Percentiles rank a stretch among this genome's conserved stretches.
These are phyloP conservation scores for Colletotrichum nymphaeae DNA, from an alignment of 2,329 filamentous ascomycete genomes.

Conservation along the genomic window DNA sequence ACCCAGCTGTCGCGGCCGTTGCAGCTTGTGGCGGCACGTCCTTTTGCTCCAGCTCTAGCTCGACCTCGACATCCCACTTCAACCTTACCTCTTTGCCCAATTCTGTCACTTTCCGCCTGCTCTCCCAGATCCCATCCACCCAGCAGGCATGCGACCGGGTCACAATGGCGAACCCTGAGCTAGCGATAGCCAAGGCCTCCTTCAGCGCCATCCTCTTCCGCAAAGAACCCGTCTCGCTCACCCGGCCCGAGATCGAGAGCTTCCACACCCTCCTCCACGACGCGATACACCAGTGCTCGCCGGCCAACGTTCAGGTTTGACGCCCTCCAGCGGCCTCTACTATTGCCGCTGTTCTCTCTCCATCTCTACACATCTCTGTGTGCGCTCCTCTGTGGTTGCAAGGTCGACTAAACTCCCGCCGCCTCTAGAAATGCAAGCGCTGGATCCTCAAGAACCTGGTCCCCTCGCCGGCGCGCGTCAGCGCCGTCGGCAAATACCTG, in stretches of 20 bases:
- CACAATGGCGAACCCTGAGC: constrained; percentile 74
- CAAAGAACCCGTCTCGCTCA: constrained; percentile 76
- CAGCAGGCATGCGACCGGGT: constrained; percentile 9
- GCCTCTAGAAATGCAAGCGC: constrained; percentile 82
- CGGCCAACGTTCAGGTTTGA: constrained; percentile 90
- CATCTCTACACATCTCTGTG: neutral
- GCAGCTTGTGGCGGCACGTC: neutral
- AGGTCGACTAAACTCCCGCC: constrained; percentile 49
- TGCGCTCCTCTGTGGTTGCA: constrained; percentile 16
- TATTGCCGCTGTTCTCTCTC: constrained; percentile 38
- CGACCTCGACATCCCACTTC: constrained; percentile 1
- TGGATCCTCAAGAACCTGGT: constrained; percentile 83
- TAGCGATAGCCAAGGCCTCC: constrained; percentile 84
- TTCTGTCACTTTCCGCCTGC: neutral
- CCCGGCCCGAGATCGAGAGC: constrained; percentile 75
- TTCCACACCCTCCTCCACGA: constrained; percentile 76
- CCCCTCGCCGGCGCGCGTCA: constrained; percentile 73
- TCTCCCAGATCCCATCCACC: neutral
- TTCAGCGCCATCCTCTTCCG: constrained; percentile 80
- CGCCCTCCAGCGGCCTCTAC: constrained; percentile 39
- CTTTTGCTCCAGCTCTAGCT: constrained; percentile 3
- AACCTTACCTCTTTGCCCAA: neutral
- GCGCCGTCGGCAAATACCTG: constrained; percentile 81
- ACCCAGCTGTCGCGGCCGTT: neutral
- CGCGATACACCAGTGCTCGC: constrained; percentile 77